phyloP scores from a whole-genome alignment of 192 early-diverging fungal species.

The Gryganskiella cystojenkinii region DNA sequence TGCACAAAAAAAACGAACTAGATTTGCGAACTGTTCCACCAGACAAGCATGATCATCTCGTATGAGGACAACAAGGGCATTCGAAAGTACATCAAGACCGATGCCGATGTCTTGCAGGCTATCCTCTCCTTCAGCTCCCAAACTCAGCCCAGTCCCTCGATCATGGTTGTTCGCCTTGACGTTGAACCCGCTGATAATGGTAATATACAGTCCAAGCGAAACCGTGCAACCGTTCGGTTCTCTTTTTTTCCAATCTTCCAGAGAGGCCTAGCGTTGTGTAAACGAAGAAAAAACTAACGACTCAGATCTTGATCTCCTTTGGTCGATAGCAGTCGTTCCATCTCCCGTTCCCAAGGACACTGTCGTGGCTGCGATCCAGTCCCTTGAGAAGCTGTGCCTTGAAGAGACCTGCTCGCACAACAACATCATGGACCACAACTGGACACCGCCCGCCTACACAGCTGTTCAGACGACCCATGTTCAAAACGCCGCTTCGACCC shows the following conservation, averaged over 20 bases:
- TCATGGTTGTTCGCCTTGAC: conserved; percentile 36
- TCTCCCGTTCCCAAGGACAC: not conserved
- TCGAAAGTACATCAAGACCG: conserved; percentile 16
- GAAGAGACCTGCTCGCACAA: not conserved
- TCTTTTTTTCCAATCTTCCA: no score
- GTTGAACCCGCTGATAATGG: conserved; percentile 12
- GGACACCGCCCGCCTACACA: no score
- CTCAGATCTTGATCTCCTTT: not conserved
- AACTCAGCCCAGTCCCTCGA: conserved; percentile 20
- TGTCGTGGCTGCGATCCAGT: not conserved
- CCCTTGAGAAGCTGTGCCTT: no score
- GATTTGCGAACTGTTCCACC: conserved; percentile 38
- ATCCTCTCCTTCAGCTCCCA: conserved; percentile 11
- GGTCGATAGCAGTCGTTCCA: no score
- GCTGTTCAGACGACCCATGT: no score
- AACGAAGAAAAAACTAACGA: no score
- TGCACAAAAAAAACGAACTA: conserved; percentile 4
- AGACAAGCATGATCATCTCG: conserved; percentile 21
- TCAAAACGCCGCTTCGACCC: no score
- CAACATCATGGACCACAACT: no score
- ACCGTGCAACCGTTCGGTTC: no score
- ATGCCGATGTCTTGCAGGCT: conserved; percentile 35
- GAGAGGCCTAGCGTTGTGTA: no score
- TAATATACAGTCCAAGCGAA: not conserved
- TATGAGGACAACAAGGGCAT: conserved; percentile 23